phyloP scores from a whole-genome alignment of 2,329 filamentous ascomycete species.

The Stagonosporopsis vannaccii region DNA sequence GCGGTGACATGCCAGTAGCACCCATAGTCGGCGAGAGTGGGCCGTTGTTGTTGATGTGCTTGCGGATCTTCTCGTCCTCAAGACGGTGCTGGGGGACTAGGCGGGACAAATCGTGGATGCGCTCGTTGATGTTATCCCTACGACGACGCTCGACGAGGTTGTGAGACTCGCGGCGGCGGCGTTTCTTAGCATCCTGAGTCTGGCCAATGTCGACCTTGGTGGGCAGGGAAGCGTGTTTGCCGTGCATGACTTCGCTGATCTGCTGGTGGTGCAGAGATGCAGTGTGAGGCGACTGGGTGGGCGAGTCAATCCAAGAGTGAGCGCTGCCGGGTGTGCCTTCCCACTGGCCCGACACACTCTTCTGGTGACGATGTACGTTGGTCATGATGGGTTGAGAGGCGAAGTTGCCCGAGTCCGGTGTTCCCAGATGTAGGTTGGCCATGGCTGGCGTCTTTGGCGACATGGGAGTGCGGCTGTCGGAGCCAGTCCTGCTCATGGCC shows the following conservation, averaged over 20 bases:
- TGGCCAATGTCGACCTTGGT: constrained; percentile 76
- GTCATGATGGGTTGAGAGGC: constrained; percentile 80
- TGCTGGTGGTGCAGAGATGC: constrained; percentile 73
- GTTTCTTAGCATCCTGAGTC: constrained; percentile 91
- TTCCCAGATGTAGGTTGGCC: constrained; percentile 73
- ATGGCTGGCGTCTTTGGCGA: constrained; percentile 86
- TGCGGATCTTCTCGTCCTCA: constrained; percentile 96
- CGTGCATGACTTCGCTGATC: constrained; percentile 88
- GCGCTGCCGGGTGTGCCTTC: constrained; percentile 84
- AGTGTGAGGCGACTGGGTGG: constrained; percentile 82
- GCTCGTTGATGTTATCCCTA: constrained; percentile 97
- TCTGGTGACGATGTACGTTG: constrained; percentile 72
- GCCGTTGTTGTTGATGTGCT: constrained; percentile 91
- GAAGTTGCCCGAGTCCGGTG: constrained; percentile 75
- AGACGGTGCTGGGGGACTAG: constrained; percentile 90
- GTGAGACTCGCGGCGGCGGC: constrained; percentile 90
- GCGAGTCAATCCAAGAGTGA: constrained; percentile 86
- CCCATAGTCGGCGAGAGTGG: constrained; percentile 84
- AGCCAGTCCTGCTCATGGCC: constrained; percentile 66
- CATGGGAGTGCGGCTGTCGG: constrained; percentile 79
- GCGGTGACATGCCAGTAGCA: constrained; percentile 70
- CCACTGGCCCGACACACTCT: constrained; percentile 88
- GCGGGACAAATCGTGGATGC: constrained; percentile 94
- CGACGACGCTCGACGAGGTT: constrained; percentile 94
- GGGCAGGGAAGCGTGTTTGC: constrained; percentile 87